Evolutionary conservation across 768 basidiomycete genomes (phyloP).

Genomic region (Russula sp.): DNA sequence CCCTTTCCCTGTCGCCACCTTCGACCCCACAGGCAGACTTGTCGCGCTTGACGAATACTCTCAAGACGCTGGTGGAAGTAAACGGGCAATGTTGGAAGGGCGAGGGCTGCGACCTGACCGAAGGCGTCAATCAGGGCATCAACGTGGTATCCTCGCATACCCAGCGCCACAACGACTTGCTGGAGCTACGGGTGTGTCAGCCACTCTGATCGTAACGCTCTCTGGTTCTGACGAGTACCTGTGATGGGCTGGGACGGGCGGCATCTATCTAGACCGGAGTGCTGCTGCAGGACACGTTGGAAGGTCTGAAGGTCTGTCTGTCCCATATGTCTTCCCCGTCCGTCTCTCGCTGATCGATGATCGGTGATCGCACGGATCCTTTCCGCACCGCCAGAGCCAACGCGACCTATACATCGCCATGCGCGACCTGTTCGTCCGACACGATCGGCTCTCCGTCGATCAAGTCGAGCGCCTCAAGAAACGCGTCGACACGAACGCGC

Average conservation of each 20-base stretch:
- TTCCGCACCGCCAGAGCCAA: slow-evolving; percentile 47
- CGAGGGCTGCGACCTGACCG: slow-evolving; percentile 73
- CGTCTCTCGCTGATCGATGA: not conserved
- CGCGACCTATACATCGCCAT: slow-evolving; percentile 84
- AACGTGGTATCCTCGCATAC: slow-evolving; percentile 60
- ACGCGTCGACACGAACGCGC: slow-evolving; percentile 67
- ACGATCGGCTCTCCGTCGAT: slow-evolving; percentile 85
- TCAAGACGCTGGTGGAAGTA: slow-evolving; percentile 71
- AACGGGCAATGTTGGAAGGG: slow-evolving; percentile 81
- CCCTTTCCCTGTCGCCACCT: slow-evolving; percentile 4
- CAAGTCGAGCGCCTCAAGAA: slow-evolving; percentile 85
- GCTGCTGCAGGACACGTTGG: slow-evolving; percentile 63
- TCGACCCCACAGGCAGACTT: slow-evolving; percentile 63
- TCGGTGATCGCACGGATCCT: not conserved
- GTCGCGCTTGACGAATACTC: slow-evolving; percentile 73
- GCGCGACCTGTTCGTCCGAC: slow-evolving; percentile 79
- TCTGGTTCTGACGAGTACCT: not conserved
- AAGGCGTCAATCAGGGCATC: slow-evolving; percentile 70
- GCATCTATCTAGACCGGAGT: slow-evolving; percentile 44
- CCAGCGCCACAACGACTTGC: slow-evolving; percentile 64
- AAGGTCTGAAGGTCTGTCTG: slow-evolving; percentile 56
- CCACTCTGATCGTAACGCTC: not conserved
- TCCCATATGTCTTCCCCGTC: slow-evolving; percentile 11
- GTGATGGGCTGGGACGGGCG: not conserved
- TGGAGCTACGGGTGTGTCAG: slow-evolving; percentile 61